Conservation (phyloP, 1,284 basidiomycete genomes). For the Amylostereum chailletii region DNA sequence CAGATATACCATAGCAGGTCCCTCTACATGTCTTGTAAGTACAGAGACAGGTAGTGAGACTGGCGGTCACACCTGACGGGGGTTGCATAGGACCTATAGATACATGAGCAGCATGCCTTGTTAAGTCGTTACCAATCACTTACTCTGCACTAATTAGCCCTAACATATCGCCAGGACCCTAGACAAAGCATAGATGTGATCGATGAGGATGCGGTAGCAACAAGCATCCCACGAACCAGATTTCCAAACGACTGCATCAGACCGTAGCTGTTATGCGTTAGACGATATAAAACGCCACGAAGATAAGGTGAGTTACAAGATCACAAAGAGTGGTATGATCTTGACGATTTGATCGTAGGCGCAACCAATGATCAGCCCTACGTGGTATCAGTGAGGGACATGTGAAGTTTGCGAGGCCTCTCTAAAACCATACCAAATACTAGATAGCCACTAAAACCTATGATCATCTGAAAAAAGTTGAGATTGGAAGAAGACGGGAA, state of each 20-base stretch:
- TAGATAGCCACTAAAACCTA: conserved; percentile 70
- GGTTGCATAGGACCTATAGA: conserved; percentile 51
- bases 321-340: conserved; percentile 58
- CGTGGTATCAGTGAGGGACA: background rate
- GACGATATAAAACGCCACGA: conserved; percentile 6
- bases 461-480: conserved; percentile 43
- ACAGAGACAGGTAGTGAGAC: background rate
- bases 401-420: background rate
- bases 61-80: conserved; percentile 39
- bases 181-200: conserved; percentile 3
- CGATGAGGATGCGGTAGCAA: background rate
- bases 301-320: conserved; percentile 39
- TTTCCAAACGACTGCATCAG: conserved; percentile 66
- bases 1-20: conserved; percentile 63
- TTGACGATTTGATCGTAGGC: conserved; percentile 60
- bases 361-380: conserved; percentile 56
- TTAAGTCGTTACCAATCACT: conserved; percentile 18
- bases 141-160: conserved; percentile 61
- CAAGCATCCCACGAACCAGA: conserved; percentile 27
- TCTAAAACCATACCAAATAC: conserved; percentile 42
- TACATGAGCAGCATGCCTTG: conserved; percentile 2
- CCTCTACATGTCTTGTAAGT: conserved; percentile 23
- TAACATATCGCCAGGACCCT: conserved; percentile 71
- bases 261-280: conserved; percentile 38
- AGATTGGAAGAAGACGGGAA: background rate